Conservation (phyloP, 2,329 filamentous ascomycete genomes). For the Dendrostoma leiphaemia region DNA sequence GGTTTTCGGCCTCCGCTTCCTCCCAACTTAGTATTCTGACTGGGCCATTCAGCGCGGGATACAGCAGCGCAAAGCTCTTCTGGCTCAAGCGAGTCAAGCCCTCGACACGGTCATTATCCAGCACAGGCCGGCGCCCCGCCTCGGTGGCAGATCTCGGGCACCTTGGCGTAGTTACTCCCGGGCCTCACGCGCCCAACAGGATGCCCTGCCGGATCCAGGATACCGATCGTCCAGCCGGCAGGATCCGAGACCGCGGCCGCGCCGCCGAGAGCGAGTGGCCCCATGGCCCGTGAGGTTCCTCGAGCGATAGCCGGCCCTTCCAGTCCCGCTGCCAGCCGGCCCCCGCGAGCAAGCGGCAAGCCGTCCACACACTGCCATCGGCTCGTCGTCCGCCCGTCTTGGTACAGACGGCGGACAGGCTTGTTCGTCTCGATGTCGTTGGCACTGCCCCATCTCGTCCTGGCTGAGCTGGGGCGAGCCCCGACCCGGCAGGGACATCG, state of each 20-base stretch:
- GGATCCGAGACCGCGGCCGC: constrained; percentile 61
- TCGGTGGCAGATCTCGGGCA: constrained; percentile 57
- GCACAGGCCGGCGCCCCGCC: constrained; percentile 41
- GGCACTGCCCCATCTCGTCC: constrained; percentile 23
- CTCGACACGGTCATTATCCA: constrained; percentile 53
- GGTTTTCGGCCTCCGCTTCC: constrained; percentile 36
- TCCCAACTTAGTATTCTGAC: neutral
- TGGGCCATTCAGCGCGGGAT: constrained; percentile 55
- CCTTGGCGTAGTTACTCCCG: constrained; percentile 57
- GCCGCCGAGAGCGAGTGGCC: constrained; percentile 67
- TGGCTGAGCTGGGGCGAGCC: constrained; percentile 31
- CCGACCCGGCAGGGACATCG: constrained; percentile 48
- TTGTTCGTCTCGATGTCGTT: constrained; percentile 19
- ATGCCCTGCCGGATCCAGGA: constrained; percentile 61
- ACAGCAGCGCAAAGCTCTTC: constrained; percentile 65
- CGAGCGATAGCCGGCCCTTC: constrained; percentile 53
- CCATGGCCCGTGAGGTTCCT: constrained; percentile 60
- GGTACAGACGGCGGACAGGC: constrained; percentile 24
- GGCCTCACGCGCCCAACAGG: constrained; percentile 65
- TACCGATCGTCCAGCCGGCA: constrained; percentile 54
- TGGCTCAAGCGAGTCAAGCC: constrained; percentile 66
- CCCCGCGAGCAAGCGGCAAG: constrained; percentile 59
- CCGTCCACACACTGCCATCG: constrained; percentile 49
- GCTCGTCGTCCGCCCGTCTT: constrained; percentile 25
- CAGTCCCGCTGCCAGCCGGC: constrained; percentile 51